A percentile compares a stretch with the other conserved stretches of the same genome.
Conservation (phyloP, 345 rosid species). For the Eucalyptus coolabah region DNA sequence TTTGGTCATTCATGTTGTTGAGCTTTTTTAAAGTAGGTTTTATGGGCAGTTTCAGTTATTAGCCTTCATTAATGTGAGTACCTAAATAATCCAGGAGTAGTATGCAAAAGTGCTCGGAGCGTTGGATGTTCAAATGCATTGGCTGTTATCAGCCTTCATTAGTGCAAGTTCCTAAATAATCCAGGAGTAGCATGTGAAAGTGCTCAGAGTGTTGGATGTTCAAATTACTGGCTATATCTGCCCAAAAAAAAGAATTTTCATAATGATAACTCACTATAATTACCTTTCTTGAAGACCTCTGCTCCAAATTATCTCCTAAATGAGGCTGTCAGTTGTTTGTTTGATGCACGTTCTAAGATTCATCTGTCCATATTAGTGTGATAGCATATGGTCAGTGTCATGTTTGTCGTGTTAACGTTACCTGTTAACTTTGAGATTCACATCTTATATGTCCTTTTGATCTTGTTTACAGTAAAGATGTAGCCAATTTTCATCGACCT, state of each 20-base stretch:
- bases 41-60: background rate
- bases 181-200: background rate
- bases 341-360: background rate
- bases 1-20: background rate
- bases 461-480: slow-evolving; percentile 65
- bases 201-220: background rate
- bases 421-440: background rate
- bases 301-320: background rate
- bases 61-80: background rate
- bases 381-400: background rate
- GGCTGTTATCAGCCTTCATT: background rate
- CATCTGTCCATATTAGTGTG: background rate
- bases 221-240: background rate
- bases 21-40: background rate
- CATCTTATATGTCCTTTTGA: background rate
- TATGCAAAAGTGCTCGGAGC: background rate
- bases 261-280: too few relatives aligned
- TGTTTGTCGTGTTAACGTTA: background rate
- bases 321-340: background rate
- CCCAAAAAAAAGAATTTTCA: too few relatives aligned
- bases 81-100: background rate
- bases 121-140: background rate
- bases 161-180: background rate
- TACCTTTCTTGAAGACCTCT: background rate
- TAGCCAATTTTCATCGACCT: slow-evolving; percentile 93